Evolutionary conservation across 108 stramenopile genomes (phyloP).

Genomic region (Cyclotella atomus): DNA sequence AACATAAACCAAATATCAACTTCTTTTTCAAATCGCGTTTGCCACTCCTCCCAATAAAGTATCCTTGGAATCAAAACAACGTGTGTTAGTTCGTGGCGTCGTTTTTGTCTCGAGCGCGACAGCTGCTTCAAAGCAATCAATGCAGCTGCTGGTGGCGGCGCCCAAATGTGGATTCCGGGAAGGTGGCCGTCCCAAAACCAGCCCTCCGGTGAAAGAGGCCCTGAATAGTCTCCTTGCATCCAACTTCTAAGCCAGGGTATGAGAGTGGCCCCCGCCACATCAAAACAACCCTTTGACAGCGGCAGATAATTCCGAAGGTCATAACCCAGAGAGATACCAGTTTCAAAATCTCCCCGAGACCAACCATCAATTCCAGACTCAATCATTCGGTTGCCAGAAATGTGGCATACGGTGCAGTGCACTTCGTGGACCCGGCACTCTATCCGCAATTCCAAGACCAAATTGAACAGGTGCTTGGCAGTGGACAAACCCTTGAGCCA

Average conservation of each 20-base stretch:
- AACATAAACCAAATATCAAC: slow-evolving; percentile 7
- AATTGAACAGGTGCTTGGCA: slow-evolving; percentile 5
- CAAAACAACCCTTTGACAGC: background rate
- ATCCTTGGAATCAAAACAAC: slow-evolving; percentile 9
- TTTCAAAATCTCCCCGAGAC: slow-evolving; percentile 22
- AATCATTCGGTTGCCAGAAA: slow-evolving; percentile 34
- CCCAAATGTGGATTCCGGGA: slow-evolving; percentile 19
- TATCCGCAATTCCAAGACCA: background rate
- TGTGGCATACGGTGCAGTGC: slow-evolving; percentile 8
- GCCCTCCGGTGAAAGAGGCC: background rate
- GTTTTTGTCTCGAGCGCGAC: background rate
- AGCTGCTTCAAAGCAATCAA: background rate
- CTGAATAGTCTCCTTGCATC: slow-evolving; percentile 6
- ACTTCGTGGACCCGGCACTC: slow-evolving; percentile 2
- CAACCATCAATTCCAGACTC: slow-evolving; percentile 17
- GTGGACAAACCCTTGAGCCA: slow-evolving; percentile 18
- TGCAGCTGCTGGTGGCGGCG: slow-evolving; percentile 11
- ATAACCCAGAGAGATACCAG: slow-evolving; percentile 14
- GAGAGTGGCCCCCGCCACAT: background rate
- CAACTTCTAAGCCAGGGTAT: background rate
- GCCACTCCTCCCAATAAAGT: slow-evolving; percentile 7
- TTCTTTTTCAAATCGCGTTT: background rate
- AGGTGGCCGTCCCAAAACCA: slow-evolving; percentile 8
- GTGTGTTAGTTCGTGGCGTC: background rate
- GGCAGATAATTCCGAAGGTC: background rate